phyloP scores from a whole-genome alignment of 176 grass and related monocot species.

The Tuctoria greenei region DNA sequence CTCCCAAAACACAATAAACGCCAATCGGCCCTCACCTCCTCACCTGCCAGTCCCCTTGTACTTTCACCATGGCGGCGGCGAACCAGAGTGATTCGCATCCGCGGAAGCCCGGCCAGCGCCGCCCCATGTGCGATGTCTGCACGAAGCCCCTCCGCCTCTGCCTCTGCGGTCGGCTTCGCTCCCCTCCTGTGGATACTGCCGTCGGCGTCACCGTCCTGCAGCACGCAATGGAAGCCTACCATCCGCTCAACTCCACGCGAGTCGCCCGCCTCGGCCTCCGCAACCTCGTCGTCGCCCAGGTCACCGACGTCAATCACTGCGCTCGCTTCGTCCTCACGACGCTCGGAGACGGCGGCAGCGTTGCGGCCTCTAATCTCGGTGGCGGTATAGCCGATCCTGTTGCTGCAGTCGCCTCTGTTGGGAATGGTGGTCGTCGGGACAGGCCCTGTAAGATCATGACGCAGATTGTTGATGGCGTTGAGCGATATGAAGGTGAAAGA shows the following conservation, averaged over 20 bases:
- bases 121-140: slow-evolving; percentile 64
- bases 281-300: slow-evolving; percentile 56
- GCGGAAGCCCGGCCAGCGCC: slow-evolving; percentile 38
- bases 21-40: neutral
- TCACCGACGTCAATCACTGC: slow-evolving; percentile 71
- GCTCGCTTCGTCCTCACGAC: slow-evolving; percentile 62
- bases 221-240: slow-evolving; percentile 69
- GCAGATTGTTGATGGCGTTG: neutral
- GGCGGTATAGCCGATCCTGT: slow-evolving; percentile 15
- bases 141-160: slow-evolving; percentile 66
- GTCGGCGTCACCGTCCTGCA: slow-evolving; percentile 80
- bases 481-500: neutral
- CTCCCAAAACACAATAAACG: too few species aligned
- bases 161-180: slow-evolving; percentile 70
- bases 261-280: slow-evolving; percentile 75
- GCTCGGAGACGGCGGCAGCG: slow-evolving; percentile 15
- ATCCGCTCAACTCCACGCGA: slow-evolving; percentile 84
- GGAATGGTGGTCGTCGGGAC: neutral
- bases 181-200: slow-evolving; percentile 60
- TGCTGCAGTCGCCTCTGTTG: neutral
- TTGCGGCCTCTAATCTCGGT: slow-evolving; percentile 11
- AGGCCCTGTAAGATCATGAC: neutral
- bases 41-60: neutral
- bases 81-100: neutral
- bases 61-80: slow-evolving; percentile 40